Evolutionary conservation across 139 green algal species (phyloP), one percentile per base, ranked within the genome.

Genomic region (Chlamydomonas sphaeroides): DNA sequence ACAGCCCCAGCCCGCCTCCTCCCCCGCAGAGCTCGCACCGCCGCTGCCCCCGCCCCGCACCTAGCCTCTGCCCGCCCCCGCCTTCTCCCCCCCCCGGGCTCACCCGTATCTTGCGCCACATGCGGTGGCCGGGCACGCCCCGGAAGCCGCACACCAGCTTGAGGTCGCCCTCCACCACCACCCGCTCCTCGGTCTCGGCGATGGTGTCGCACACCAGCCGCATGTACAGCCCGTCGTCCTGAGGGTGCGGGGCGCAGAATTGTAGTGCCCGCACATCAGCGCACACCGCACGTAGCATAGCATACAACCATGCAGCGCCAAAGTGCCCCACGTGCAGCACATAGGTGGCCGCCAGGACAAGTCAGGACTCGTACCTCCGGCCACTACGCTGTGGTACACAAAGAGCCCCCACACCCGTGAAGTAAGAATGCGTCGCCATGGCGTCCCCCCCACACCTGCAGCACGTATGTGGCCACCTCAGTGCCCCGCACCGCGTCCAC

Each of bases 121-220:
- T 35, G 17, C 85, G 66, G 84, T 93, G 90, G 15, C 90, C 90
- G 23, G 51, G 39, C 25, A 48, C 71, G 17, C 57, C 72, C 3
- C 51, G 75, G 66, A 82, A 90, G 2, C 89, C 89, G 66, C 90
- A 79, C 59, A 84, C 85, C 57, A 88, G 65, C 88, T 93, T 93
- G 53, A 93, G 86, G 65, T 93, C 84, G 0, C n/a, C 36, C 89
- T 93, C 89, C 42, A 85, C 57, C 61, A 88, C 89, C 33, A 77
- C 42, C 25, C 57, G 73, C 35, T 81, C 80, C 25, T 33, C 21
- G 15, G 72, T 85, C 56, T 42, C 72, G 3, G 62, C 80, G 48
- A 92, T 79, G 70, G 69, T 79, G 11, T 69, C 65, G 42, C 68
- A 86, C 39, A 90, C 72, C 32, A 79, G 65, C 18, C 70, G 71